Conservation (phyloP, 2,329 filamentous ascomycete species). For the Apiospora rasikravindrae region DNA sequence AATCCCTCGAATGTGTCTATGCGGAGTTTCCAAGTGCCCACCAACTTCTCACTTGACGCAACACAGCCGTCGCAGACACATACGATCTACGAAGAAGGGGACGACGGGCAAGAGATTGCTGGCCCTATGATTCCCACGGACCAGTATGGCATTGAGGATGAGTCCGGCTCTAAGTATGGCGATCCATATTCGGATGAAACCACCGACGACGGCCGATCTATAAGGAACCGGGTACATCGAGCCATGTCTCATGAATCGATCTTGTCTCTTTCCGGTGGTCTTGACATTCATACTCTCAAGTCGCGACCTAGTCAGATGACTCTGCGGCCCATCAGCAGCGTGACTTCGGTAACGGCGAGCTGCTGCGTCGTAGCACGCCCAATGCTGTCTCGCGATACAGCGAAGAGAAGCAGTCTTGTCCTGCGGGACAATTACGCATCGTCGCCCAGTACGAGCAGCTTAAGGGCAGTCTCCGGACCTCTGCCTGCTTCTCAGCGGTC, state of each 20-base stretch:
- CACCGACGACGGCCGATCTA: slow-evolving; percentile 41
- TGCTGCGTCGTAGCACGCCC: slow-evolving; percentile 64
- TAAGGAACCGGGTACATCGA: slow-evolving; percentile 61
- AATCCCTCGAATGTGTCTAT: slow-evolving; percentile 61
- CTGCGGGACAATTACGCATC: slow-evolving; percentile 57
- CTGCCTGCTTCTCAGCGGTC: slow-evolving; percentile 32
- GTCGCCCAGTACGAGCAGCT: slow-evolving; percentile 39
- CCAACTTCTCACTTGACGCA: slow-evolving; percentile 31
- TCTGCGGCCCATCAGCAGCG: slow-evolving; percentile 56
- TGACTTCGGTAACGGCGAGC: slow-evolving; percentile 60
- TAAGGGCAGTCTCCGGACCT: slow-evolving; percentile 33
- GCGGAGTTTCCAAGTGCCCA: slow-evolving; percentile 49
- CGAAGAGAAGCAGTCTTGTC: slow-evolving; percentile 57
- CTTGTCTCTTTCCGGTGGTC: slow-evolving; percentile 82
- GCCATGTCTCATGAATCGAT: slow-evolving; percentile 85
- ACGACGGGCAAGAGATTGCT: slow-evolving; percentile 38
- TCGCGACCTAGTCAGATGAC: slow-evolving; percentile 77
- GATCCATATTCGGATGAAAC: slow-evolving; percentile 32
- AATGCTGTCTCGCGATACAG: slow-evolving; percentile 54
- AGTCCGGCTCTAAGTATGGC: slow-evolving; percentile 31
- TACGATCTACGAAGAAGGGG: slow-evolving; percentile 36
- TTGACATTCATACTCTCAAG: slow-evolving; percentile 87
- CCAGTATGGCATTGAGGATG: slow-evolving; percentile 41
- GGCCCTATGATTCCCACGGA: slow-evolving; percentile 41
- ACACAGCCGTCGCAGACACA: slow-evolving; percentile 31